These are phyloP conservation scores for Inga leiocalycina DNA, from an alignment of 306 rosid species.

Conservation along the genomic window DNA sequence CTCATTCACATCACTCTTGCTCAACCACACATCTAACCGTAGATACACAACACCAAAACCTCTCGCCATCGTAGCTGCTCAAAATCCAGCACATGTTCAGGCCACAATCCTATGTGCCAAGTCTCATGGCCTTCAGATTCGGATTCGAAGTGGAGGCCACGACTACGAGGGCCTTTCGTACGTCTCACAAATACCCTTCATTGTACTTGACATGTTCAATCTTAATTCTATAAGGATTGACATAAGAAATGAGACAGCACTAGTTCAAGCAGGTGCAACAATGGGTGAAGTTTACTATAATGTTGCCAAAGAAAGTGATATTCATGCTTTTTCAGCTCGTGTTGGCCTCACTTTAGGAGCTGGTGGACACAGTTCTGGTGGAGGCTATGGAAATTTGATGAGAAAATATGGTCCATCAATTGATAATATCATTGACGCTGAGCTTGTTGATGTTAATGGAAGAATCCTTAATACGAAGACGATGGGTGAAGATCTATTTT, in stretches of 20 bases:
- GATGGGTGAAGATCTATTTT: slow-evolving; percentile 48
- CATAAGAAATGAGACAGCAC: not conserved
- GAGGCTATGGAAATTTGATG: slow-evolving; percentile 80
- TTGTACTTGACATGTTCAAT: slow-evolving; percentile 36
- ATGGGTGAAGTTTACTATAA: slow-evolving; percentile 35
- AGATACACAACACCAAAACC: slow-evolving; percentile 40
- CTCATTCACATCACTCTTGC: slow-evolving; percentile 29
- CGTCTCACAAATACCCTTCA: slow-evolving; percentile 28
- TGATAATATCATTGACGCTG: slow-evolving; percentile 52
- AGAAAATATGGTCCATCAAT: slow-evolving; percentile 75
- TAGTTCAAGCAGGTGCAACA: slow-evolving; percentile 41
- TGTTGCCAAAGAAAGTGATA: not conserved
- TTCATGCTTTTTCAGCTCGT: slow-evolving; percentile 54
- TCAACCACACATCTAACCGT: slow-evolving; percentile 20
- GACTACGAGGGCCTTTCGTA: slow-evolving; percentile 41
- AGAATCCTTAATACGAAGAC: slow-evolving; percentile 23
- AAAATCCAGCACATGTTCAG: slow-evolving; percentile 6
- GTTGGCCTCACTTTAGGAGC: slow-evolving; percentile 55
- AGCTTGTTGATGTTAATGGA: slow-evolving; percentile 37
- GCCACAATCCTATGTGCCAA: slow-evolving; percentile 37
- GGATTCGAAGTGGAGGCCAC: slow-evolving; percentile 48
- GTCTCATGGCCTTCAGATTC: slow-evolving; percentile 16
- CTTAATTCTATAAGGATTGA: slow-evolving; percentile 9
- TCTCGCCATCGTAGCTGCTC: slow-evolving; percentile 26
- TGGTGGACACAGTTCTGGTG: slow-evolving; percentile 77